Evolutionary conservation across 495 filamentous ascomycete genomes (phyloP).

Genomic region (Lentithecium fluviatile): DNA sequence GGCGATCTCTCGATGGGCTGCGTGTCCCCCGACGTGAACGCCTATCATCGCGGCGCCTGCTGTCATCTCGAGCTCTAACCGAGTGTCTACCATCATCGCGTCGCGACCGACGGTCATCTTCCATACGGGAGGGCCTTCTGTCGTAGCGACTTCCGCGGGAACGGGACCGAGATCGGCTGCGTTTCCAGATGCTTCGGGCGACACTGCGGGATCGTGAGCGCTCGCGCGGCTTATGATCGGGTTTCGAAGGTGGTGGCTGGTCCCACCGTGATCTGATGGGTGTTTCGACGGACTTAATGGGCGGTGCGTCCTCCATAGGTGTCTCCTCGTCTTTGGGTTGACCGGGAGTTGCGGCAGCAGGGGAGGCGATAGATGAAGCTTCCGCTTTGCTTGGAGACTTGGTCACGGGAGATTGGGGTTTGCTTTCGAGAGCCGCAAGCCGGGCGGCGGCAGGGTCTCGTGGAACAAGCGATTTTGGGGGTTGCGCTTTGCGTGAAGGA

Average conservation of each 20-base stretch:
- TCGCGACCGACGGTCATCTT: slow-evolving; percentile 35
- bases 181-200: slow-evolving; percentile 14
- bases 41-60: slow-evolving; percentile 17
- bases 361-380: slow-evolving; percentile 20
- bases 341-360: slow-evolving; percentile 8
- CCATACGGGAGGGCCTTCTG: slow-evolving; percentile 34
- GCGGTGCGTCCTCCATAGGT: slow-evolving; percentile 21
- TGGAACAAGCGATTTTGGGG: slow-evolving; percentile 40
- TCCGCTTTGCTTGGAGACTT: slow-evolving; percentile 29
- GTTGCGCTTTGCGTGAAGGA: slow-evolving; percentile 42
- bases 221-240: not conserved
- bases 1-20: slow-evolving; percentile 26
- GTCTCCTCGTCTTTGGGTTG: slow-evolving; percentile 9
- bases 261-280: slow-evolving; percentile 15
- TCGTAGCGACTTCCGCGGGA: slow-evolving; percentile 41
- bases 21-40: slow-evolving; percentile 34
- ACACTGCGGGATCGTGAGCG: slow-evolving; percentile 26
- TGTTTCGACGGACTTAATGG: not conserved
- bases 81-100: slow-evolving; percentile 21
- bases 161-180: slow-evolving; percentile 45
- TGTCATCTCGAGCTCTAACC: slow-evolving; percentile 8
- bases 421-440: slow-evolving; percentile 32
- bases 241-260: slow-evolving; percentile 5
- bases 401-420: slow-evolving; percentile 10
- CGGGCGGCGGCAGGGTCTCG: slow-evolving; percentile 38